Percentiles rank a stretch among this genome's conserved stretches.
phyloP scores from a whole-genome alignment of 108 stramenopile genomes.

The Craspedostauros australis region DNA sequence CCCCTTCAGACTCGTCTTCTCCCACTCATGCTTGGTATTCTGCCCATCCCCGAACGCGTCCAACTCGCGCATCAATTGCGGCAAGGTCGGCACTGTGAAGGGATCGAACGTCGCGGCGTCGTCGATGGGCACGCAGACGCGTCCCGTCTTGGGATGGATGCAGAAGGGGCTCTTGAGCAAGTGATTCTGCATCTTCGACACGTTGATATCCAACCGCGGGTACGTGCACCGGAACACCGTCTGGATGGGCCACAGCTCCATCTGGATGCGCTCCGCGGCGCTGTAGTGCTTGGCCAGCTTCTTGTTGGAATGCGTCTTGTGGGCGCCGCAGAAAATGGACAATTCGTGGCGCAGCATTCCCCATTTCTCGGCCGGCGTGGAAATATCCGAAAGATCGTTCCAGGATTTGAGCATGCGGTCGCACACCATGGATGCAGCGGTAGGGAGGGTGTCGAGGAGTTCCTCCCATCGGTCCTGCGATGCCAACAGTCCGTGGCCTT shows the following conservation, averaged over 20 bases:
- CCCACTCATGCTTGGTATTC: slow-evolving; percentile 47
- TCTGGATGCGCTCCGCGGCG: slow-evolving; percentile 44
- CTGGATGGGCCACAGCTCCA: slow-evolving; percentile 87
- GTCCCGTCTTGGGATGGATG: slow-evolving; percentile 97
- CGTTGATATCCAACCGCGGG: slow-evolving; percentile 98
- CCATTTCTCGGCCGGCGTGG: slow-evolving; percentile 83
- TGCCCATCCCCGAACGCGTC: slow-evolving; percentile 41
- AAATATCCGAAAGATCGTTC: too few relatives aligned
- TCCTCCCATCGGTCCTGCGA: slow-evolving; percentile 66
- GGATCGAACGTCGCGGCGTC: slow-evolving; percentile 84
- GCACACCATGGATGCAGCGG: too few relatives aligned
- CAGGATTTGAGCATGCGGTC: too few relatives aligned
- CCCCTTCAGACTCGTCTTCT: slow-evolving; percentile 77
- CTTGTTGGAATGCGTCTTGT: neutral
- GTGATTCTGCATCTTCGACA: slow-evolving; percentile 98
- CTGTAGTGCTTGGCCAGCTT: slow-evolving; percentile 2
- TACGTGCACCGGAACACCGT: slow-evolving; percentile 90
- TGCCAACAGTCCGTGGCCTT: slow-evolving; percentile 82
- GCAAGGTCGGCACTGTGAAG: slow-evolving; percentile 78
- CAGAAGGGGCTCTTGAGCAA: slow-evolving; percentile 98
- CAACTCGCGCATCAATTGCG: slow-evolving; percentile 64
- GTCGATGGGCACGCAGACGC: slow-evolving; percentile 97
- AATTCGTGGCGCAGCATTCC: slow-evolving; percentile 59
- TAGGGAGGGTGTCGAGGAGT: slow-evolving; percentile 81
- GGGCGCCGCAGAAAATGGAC: slow-evolving; percentile 25